Conservation (phyloP, 768 basidiomycete genomes). For the Candolleomyces efflorescens region DNA sequence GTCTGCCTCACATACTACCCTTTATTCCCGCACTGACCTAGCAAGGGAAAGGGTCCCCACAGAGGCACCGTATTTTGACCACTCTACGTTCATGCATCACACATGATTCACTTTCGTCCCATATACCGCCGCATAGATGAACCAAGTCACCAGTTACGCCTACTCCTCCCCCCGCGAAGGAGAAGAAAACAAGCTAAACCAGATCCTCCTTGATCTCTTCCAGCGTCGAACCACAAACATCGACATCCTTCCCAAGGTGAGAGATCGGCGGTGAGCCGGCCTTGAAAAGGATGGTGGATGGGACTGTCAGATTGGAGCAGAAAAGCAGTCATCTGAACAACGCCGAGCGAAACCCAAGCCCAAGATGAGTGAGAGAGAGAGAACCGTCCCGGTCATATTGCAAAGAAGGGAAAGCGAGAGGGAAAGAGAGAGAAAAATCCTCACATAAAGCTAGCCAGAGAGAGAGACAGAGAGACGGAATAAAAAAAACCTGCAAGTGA, state of each 20-base stretch:
- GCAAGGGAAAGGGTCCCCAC: constrained; percentile 81
- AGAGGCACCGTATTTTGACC: constrained; percentile 40
- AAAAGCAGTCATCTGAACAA: neutral
- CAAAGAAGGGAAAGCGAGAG: neutral
- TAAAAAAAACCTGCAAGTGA: constrained; percentile 5
- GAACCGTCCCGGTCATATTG: too few species aligned
- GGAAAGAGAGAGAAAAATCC: neutral
- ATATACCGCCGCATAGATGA: too few species aligned
- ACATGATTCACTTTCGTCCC: too few species aligned
- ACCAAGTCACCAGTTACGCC: too few species aligned
- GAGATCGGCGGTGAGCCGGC: neutral
- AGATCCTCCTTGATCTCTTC: too few species aligned
- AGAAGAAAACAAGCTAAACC: too few species aligned
- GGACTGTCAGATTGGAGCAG: neutral
- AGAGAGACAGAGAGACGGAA: neutral
- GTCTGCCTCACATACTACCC: constrained; percentile 86
- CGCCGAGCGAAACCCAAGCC: too few species aligned
- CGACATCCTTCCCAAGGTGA: constrained; percentile 6
- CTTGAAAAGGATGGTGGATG: neutral
- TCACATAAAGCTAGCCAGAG: neutral
- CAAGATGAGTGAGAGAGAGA: too few species aligned
- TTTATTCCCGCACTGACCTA: constrained; percentile 64
- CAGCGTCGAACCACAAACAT: too few species aligned
- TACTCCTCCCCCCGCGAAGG: too few species aligned
- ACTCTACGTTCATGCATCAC: too few species aligned